Conservation (phyloP, 768 basidiomycete species). For the Glaciozyma antarctica region DNA sequence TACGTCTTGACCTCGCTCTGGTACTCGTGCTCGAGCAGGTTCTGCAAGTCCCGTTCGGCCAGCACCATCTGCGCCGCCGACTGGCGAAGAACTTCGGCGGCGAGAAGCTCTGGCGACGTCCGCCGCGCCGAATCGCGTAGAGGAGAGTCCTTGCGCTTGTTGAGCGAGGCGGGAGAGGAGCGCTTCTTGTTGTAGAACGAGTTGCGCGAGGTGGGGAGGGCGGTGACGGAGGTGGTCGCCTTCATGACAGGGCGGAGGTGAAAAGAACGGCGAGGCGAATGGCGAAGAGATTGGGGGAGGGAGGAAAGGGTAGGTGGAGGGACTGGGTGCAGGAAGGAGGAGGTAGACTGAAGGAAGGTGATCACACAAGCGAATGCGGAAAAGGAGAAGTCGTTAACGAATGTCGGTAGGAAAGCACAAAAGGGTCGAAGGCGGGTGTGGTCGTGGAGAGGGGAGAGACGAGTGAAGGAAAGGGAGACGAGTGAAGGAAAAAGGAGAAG, state of each 20-base stretch:
- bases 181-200: slow-evolving; percentile 60
- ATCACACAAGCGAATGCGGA: slow-evolving; percentile 21
- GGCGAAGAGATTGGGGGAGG: background rate
- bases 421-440: slow-evolving; percentile 3
- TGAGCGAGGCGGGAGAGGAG: slow-evolving; percentile 17
- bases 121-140: slow-evolving; percentile 46
- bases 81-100: slow-evolving; percentile 36
- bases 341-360: slow-evolving; percentile 19
- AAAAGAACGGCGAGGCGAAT: slow-evolving; percentile 39
- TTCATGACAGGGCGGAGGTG: slow-evolving; percentile 35
- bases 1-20: slow-evolving; percentile 81
- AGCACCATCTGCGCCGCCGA: slow-evolving; percentile 44
- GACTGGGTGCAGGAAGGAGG: slow-evolving; percentile 45
- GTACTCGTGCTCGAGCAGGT: slow-evolving; percentile 89
- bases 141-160: slow-evolving; percentile 35
- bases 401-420: slow-evolving; percentile 9
- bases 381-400: slow-evolving; percentile 34
- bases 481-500: background rate
- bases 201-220: slow-evolving; percentile 17
- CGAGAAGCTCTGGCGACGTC: slow-evolving; percentile 48
- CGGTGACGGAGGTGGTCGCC: slow-evolving; percentile 10
- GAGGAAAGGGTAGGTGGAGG: slow-evolving; percentile 41
- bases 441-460: background rate
- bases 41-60: slow-evolving; percentile 53
- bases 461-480: background rate